Base-by-base conservation (phyloP, 768 basidiomycete species). In the Lactarius akahatsu region DNA sequence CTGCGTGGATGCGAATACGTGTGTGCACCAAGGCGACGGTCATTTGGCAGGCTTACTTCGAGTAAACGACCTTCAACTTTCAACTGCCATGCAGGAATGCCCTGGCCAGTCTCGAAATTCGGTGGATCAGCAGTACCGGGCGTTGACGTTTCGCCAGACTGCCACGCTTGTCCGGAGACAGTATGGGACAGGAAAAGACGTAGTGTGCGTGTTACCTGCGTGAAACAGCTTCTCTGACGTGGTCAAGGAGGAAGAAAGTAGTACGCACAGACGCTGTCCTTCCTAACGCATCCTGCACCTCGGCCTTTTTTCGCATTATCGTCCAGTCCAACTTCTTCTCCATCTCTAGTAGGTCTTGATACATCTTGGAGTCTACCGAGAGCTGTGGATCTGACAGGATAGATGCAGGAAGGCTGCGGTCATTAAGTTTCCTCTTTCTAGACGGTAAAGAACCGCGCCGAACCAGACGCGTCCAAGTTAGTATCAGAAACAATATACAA, bases 261-360 rank as follows among this genome's bases (percentile, higher is more conserved):
- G 34, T 4, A 76, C 82, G 67, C 69, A 93, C 94, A 5, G 87
- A 85, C 23, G 90, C 86, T 40, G 84, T 87, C 65, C 89, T 83
- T 26, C 84, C 83, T 56, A 96, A 74, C n/a, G 93, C 87, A 73
- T 98, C 95, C 73, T 94, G 91, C 38, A 98, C 87, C 74, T 98
- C 95, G 11, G 89, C 89, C 71, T 84, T 86, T 77, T 96, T 96
- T 74, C 96, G 82, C 74, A 86, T 87, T 82, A 96, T 90, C 4
- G 94, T 96, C 96, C 96, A 97, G 76, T 98, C 95, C 18, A 98
- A 79, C 74, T 90, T 92, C 65, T 91, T 84, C 75, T 97, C 95
- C 86, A 92, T 92, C 70, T 91, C 89, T 32, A 95, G 76, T 47
- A 97, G 79, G 71, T 92, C 88, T 66, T 88, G 86, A 76, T 96